Base-by-base conservation (phyloP, 2,329 filamentous ascomycete species). In the Nemania abortiva region DNA sequence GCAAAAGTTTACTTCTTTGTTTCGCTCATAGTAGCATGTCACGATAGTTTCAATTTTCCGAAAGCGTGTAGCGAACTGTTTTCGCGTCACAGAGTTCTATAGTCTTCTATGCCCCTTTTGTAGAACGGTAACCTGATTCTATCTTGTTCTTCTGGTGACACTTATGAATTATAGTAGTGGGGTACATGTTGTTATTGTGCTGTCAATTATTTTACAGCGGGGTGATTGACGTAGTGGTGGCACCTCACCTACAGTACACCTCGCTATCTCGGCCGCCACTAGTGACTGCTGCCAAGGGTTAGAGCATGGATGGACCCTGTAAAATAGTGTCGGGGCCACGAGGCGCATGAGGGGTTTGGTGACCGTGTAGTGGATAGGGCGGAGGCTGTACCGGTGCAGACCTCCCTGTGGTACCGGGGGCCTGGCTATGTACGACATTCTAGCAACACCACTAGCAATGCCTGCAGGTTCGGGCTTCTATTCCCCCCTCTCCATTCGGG, bases 211-310 rank as follows among this genome's bases (percentile, higher is more conserved):
- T 22, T 63, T 45, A 66, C 20, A 59, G 63, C 61, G 63, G 60
- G 70, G 71, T 65, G 63, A 72, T 72, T 75, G 74, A 75, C 74
- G 74, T 75, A 75, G 68, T 53, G 39, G 42, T 47, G 15, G 42
- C 27, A 61, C 7, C 56, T 72, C 71, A 70, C 72, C 66, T 65
- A 64, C 11, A 27, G 24, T 2, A 5, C 24, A 27, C 24, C 24
- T 27, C 24, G 24, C 34, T 37, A 11, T 11, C 27, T 58, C 18
- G 52, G 53, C 50, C 42, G 39, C 55, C 45, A 31, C 31, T 61
- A 54, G 61, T 7, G 37, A 13, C n/a, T 57, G 47, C n/a, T 53
- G 47, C 24, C 29, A 58, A 34, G 60, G 60, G 27, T 27, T 9
- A 9, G 7, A 47, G 27, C 37, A 50, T 24, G 27, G 20, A n/a